Percentiles rank a stretch among this genome's conserved stretches.
Conservation (phyloP, 441 rosid species). For the Erysimum cheiri region DNA sequence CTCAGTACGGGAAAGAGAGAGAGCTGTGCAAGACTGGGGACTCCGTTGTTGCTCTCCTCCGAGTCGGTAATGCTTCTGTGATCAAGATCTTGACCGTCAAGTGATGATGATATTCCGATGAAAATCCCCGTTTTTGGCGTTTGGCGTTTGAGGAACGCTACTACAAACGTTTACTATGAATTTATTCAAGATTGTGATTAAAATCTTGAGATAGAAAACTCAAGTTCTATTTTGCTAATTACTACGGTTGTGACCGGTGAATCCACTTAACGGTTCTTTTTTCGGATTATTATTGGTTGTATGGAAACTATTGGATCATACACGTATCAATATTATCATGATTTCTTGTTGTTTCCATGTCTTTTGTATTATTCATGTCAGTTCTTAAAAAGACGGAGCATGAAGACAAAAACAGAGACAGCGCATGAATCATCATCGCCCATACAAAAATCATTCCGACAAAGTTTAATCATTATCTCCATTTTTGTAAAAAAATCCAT, state of each 20-base stretch:
- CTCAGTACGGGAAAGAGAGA: slow-evolving; percentile 64
- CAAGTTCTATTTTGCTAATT: slow-evolving; percentile 37
- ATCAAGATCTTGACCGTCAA: slow-evolving; percentile 91
- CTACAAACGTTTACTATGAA: slow-evolving; percentile 19
- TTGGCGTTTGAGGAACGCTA: slow-evolving; percentile 34
- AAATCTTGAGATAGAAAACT: slow-evolving; percentile 45
- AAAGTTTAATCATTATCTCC: slow-evolving; percentile 25
- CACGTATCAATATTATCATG: slow-evolving; percentile 31
- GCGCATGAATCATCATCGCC: slow-evolving; percentile 26
- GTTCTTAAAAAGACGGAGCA: slow-evolving; percentile 18
- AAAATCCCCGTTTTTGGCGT: slow-evolving; percentile 34
- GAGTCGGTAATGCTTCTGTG: slow-evolving; percentile 80
- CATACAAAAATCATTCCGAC: slow-evolving; percentile 36
- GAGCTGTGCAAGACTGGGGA: slow-evolving; percentile 83
- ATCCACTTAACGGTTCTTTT: slow-evolving; percentile 32
- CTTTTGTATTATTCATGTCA: not conserved
- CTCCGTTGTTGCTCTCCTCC: slow-evolving; percentile 85
- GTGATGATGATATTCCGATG: too few species aligned
- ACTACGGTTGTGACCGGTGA: slow-evolving; percentile 35
- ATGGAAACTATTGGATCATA: slow-evolving; percentile 31
- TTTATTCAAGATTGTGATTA: slow-evolving; percentile 40
- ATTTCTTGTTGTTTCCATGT: slow-evolving; percentile 18
- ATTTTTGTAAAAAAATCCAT: slow-evolving; percentile 4
- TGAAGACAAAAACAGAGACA: slow-evolving; percentile 39
- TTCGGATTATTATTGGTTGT: slow-evolving; percentile 29